These are phyloP conservation scores for Hypoxylon perforatum DNA, from an alignment of 495 filamentous ascomycete species.

Conservation along the genomic window DNA sequence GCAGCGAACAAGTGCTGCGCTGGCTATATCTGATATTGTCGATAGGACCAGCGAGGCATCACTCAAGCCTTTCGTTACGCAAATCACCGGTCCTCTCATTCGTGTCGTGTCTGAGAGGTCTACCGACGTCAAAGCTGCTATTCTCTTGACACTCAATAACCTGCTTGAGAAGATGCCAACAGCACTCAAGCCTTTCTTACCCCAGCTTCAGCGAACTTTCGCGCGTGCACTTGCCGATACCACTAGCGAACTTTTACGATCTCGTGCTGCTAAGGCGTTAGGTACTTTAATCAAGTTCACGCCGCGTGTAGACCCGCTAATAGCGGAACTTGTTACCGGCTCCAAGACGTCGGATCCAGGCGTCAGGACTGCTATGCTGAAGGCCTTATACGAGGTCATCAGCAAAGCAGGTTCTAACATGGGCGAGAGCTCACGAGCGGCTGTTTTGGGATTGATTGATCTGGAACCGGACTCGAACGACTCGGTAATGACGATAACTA, in stretches of 20 bases:
- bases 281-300: conserved; percentile 97
- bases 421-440: conserved; percentile 85
- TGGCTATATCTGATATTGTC: conserved; percentile 94
- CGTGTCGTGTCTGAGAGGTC: conserved; percentile 96
- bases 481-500: conserved; percentile 82
- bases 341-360: conserved; percentile 89
- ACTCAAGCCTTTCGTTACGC: conserved; percentile 92
- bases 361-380: conserved; percentile 96
- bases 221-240: conserved; percentile 94
- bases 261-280: conserved; percentile 91
- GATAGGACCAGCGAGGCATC: conserved; percentile 87
- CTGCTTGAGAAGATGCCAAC: conserved; percentile 96
- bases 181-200: conserved; percentile 95
- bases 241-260: conserved; percentile 87
- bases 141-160: conserved; percentile 93
- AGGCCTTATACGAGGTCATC: conserved; percentile 94
- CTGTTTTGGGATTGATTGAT: conserved; percentile 88
- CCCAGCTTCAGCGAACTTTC: conserved; percentile 96
- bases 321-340: conserved; percentile 86
- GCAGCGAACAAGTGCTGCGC: conserved; percentile 88
- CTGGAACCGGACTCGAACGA: conserved; percentile 80
- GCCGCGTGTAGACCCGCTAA: conserved; percentile 90
- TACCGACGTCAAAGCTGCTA: conserved; percentile 93
- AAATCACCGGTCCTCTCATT: conserved; percentile 97
- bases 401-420: conserved; percentile 94